phyloP scores from a whole-genome alignment of 805 yeast genomes.

The Suhomyces faveliae region DNA sequence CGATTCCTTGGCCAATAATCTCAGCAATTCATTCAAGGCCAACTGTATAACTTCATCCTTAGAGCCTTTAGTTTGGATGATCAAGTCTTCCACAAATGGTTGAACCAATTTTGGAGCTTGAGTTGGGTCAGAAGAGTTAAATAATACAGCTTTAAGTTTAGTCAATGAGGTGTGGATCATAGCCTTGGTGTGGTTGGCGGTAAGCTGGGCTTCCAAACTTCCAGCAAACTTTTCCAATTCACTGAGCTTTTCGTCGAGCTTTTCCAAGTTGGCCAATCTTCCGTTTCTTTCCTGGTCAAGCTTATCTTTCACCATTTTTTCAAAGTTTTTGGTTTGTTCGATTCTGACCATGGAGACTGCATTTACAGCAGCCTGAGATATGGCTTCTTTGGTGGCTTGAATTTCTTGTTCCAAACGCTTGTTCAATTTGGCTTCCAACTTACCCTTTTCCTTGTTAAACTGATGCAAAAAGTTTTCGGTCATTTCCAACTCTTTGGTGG shows the following conservation, averaged over 20 bases:
- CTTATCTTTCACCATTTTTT: conserved; percentile 52
- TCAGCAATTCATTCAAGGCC: conserved; percentile 34
- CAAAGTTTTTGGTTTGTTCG: conserved; percentile 67
- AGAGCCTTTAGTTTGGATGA: conserved; percentile 18
- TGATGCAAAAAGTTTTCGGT: conserved; percentile 59
- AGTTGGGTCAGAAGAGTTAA: conserved; percentile 14
- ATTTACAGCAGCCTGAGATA: conserved; percentile 71
- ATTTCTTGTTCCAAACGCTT: conserved; percentile 61
- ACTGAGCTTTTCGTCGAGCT: conserved; percentile 53
- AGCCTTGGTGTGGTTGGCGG: conserved; percentile 33
- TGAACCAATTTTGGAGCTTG: conserved; percentile 26
- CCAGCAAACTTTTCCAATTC: conserved; percentile 56
- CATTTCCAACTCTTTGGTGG: conserved; percentile 53
- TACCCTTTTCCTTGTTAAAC: conserved; percentile 59
- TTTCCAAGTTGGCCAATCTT: conserved; percentile 66
- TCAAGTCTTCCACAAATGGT: conserved; percentile 41
- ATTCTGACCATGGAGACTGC: conserved; percentile 64
- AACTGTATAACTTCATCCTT: conserved; percentile 36
- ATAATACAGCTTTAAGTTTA: conserved; percentile 33
- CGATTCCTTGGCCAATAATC: conserved; percentile 36
- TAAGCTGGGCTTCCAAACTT: conserved; percentile 38
- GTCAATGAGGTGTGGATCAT: conserved; percentile 30
- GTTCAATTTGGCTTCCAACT: conserved; percentile 59
- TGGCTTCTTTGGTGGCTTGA: conserved; percentile 60
- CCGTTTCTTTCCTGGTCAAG: conserved; percentile 65